These are phyloP conservation scores for Globisporangium uncinulatum DNA, from an alignment of 352 stramenopile species.

Conservation along the genomic window DNA sequence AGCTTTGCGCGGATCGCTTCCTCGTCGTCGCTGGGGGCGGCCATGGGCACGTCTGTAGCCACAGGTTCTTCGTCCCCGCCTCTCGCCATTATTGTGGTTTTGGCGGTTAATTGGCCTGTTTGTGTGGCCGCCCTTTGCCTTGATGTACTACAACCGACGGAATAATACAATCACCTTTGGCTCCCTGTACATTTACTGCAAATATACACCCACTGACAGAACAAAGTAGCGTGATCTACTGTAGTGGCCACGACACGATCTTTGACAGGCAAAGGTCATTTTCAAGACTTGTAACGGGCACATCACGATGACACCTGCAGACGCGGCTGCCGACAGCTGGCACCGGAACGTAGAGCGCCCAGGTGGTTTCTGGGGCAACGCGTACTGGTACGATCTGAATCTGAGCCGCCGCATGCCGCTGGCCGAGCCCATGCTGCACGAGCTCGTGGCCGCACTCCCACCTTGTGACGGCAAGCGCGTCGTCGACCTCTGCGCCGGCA, in stretches of 20 bases:
- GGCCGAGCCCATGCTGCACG: constrained; percentile 49
- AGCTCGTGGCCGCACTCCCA: constrained; percentile 56
- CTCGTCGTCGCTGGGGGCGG: constrained; percentile 31
- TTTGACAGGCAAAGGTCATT: too few relatives aligned
- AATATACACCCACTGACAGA: too few relatives aligned
- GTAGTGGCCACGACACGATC: too few relatives aligned
- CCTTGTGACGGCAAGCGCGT: constrained; percentile 52
- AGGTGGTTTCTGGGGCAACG: constrained; percentile 69
- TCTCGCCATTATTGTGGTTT: constrained; percentile 10
- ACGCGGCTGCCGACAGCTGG: constrained; percentile 22
- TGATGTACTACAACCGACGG: not conserved
- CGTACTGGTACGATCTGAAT: constrained; percentile 76
- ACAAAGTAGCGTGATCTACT: too few relatives aligned
- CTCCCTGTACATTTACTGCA: not conserved
- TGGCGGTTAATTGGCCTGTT: not conserved
- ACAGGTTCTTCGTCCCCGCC: constrained; percentile 11
- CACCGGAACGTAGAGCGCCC: constrained; percentile 50
- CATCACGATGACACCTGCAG: too few relatives aligned
- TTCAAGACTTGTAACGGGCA: constrained; percentile 26
- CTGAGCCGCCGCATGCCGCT: constrained; percentile 50
- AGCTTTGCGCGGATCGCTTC: constrained; percentile 70
- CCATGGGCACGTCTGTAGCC: not conserved
- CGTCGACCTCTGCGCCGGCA: constrained; percentile 65
- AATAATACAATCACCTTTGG: not conserved
- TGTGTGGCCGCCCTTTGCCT: not conserved